Conservation (phyloP, 352 stramenopile species). For the Phytophthora meadii region DNA sequence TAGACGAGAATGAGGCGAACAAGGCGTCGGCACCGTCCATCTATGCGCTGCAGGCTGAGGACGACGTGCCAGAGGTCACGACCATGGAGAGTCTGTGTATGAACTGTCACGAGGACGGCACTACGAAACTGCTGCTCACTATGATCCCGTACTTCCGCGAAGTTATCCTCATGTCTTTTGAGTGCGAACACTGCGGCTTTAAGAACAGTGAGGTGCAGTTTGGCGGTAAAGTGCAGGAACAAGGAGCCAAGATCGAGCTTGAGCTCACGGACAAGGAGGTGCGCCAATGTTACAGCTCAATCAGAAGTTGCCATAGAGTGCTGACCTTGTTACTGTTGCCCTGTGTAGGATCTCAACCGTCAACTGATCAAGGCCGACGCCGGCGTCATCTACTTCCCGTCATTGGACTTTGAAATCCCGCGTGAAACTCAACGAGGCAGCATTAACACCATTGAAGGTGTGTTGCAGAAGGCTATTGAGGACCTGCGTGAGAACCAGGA, state of each 20-base stretch:
- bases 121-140: slow-evolving; percentile 91
- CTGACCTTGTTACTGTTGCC: slow-evolving; percentile 8
- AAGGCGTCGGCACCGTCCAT: slow-evolving; percentile 37
- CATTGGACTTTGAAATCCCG: slow-evolving; percentile 93
- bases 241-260: slow-evolving; percentile 68
- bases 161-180: slow-evolving; percentile 94
- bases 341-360: slow-evolving; percentile 80
- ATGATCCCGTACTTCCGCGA: slow-evolving; percentile 95
- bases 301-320: not conserved
- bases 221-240: slow-evolving; percentile 72
- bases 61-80: slow-evolving; percentile 68
- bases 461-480: slow-evolving; percentile 72
- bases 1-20: slow-evolving; percentile 29
- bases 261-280: slow-evolving; percentile 45
- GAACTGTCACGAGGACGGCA: slow-evolving; percentile 87
- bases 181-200: slow-evolving; percentile 90
- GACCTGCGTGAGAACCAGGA: slow-evolving; percentile 80
- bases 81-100: slow-evolving; percentile 90
- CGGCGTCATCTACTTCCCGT: slow-evolving; percentile 73
- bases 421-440: slow-evolving; percentile 81
- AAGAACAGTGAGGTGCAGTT: slow-evolving; percentile 82
- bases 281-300: not conserved
- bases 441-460: slow-evolving; percentile 90
- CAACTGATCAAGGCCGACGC: slow-evolving; percentile 93
- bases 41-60: slow-evolving; percentile 51